phyloP scores from a whole-genome alignment of 2,329 filamentous ascomycete genomes.

The Penicillium sp. region DNA sequence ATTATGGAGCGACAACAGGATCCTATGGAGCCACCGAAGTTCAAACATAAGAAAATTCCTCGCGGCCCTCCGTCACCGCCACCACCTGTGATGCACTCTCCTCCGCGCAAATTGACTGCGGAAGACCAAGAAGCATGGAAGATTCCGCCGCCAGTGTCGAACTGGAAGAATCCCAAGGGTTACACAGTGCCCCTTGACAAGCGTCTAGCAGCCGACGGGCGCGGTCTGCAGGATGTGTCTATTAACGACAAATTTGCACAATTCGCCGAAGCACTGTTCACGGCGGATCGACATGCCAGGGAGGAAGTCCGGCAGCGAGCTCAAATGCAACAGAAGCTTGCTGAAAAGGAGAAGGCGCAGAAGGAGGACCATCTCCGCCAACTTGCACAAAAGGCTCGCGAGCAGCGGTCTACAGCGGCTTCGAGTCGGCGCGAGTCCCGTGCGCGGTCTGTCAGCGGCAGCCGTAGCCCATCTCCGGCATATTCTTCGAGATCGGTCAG shows the following conservation, averaged over 20 bases:
- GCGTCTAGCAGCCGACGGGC: slow-evolving; percentile 85
- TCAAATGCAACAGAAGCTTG: slow-evolving; percentile 90
- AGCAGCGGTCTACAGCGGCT: slow-evolving; percentile 62
- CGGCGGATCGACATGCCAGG: slow-evolving; percentile 87
- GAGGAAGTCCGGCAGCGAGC: slow-evolving; percentile 92
- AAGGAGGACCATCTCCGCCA: slow-evolving; percentile 89
- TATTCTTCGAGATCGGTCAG: slow-evolving; percentile 44
- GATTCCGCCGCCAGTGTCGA: slow-evolving; percentile 83
- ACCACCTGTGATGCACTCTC: slow-evolving; percentile 90
- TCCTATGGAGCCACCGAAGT: slow-evolving; percentile 95
- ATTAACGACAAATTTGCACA: slow-evolving; percentile 99
- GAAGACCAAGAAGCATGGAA: slow-evolving; percentile 97
- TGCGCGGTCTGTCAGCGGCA: slow-evolving; percentile 43
- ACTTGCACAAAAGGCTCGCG: slow-evolving; percentile 85
- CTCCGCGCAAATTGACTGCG: slow-evolving; percentile 88
- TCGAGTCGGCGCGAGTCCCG: slow-evolving; percentile 47
- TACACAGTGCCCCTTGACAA: slow-evolving; percentile 97
- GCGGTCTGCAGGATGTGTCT: slow-evolving; percentile 84
- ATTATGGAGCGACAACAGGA: slow-evolving; percentile 92
- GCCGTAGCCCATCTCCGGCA: slow-evolving; percentile 36
- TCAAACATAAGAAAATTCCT: slow-evolving; percentile 98
- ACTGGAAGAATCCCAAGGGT: slow-evolving; percentile 99
- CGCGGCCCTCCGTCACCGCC: slow-evolving; percentile 88
- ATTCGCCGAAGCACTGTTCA: slow-evolving; percentile 89
- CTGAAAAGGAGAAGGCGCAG: slow-evolving; percentile 91